Percentiles rank a stretch among this genome's conserved stretches.
Evolutionary conservation across 495 filamentous ascomycete genomes (phyloP).

Genomic region (Bacidia rubella): DNA sequence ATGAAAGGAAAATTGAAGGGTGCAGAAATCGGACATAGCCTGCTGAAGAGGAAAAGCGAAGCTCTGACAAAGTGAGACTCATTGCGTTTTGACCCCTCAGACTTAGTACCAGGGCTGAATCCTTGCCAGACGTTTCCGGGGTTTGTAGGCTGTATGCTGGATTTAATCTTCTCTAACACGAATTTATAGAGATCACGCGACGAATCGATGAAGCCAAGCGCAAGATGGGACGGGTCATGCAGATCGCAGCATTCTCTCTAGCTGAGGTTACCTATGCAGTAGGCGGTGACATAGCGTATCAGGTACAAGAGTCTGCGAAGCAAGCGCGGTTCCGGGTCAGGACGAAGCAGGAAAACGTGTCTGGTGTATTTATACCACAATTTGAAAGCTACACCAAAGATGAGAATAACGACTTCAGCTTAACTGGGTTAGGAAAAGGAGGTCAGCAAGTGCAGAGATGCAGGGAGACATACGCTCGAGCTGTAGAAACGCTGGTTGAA

Average conservation of each 20-base stretch:
- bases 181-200: constrained; percentile 68
- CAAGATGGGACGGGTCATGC: constrained; percentile 99
- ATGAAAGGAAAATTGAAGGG: constrained; percentile 99
- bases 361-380: constrained; percentile 80
- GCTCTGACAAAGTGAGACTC: constrained; percentile 70
- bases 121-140: constrained; percentile 62
- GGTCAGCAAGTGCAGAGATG: constrained; percentile 93
- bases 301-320: constrained; percentile 92
- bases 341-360: constrained; percentile 96
- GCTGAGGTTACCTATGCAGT: constrained; percentile 97
- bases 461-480: constrained; percentile 92
- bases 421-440: constrained; percentile 93
- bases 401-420: constrained; percentile 86
- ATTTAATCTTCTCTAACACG: constrained; percentile 8
- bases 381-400: constrained; percentile 84
- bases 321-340: constrained; percentile 81
- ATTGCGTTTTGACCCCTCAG: constrained; percentile 1
- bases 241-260: constrained; percentile 93
- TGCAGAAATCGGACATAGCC: constrained; percentile 74
- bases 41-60: constrained; percentile 88
- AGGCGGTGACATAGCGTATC: constrained; percentile 89
- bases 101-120: not conserved
- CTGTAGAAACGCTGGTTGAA: constrained; percentile 93
- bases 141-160: constrained; percentile 31
- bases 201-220: constrained; percentile 98